Base-by-base conservation (phyloP, 768 basidiomycete species). In the Cyclocybe aegerita region DNA sequence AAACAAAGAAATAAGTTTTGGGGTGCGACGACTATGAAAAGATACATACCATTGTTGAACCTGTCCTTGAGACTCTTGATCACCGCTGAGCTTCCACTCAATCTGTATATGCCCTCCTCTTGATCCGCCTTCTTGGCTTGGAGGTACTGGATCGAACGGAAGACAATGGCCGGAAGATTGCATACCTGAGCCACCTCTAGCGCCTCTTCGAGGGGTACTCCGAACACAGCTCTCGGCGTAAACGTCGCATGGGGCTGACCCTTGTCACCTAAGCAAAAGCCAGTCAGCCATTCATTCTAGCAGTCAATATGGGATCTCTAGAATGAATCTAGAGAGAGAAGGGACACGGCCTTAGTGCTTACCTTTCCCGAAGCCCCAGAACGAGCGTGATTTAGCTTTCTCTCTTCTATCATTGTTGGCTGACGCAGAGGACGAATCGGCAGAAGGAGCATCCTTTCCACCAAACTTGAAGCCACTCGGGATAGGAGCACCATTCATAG, bases 71-170 rank as follows among this genome's bases (percentile, higher is more conserved):
- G 75, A 45, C 75, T 82, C 73, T 97, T 97, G 74, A 98, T 94
- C 50, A 96, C 93, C 32, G 93, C 90, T 55, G 93, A 91, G 66
- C 92, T 94, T 16, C 95, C 95, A 63, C 90, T 94, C 52, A 99
- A 72, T 52, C 97, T 85, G 71, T 98, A 99, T 52, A 99, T 96
- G 32, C 97, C 97, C 69, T 99, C 97, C 63, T 99, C 97, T 58
- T 90, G 85, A 54, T 98, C 92, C 15, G 97, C 96, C 65, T 90
- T 81, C 74, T 95, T 95, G 14, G 83, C 81, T 72, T 98, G 93
- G 48, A 99, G 75, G 70, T 96, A 99, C 63, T 97, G 87, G 57
- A 99, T 95, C 57, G 88, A 90, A 47, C 97, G 84, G 76, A 95
- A 99, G 32, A 97, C 87, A 59, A 98, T 88, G 6, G 96, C 92